Base-by-base conservation (phyloP, 306 rosid genomes). In the Medicago ruthenica region DNA sequence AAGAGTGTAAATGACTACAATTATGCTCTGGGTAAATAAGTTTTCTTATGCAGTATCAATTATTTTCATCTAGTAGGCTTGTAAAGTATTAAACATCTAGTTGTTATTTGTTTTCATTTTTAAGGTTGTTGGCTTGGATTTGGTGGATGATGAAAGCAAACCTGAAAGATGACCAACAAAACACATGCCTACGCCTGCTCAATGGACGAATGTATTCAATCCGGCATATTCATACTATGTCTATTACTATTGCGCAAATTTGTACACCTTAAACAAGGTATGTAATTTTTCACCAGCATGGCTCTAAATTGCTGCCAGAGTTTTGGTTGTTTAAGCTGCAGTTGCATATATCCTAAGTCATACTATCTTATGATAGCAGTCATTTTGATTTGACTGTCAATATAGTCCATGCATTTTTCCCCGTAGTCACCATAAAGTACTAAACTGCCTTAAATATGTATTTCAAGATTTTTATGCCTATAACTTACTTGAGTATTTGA, bases 141-240 rank as follows among this genome's bases (percentile, higher is more conserved):
- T 93, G 87, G 98, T 93, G 80, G 98, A 93, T 67, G 98, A 93
- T 68, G 98, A 93, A 79, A 93, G 89, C 87, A 91, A 93, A 78
- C 97, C 98, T 61, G 97, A 93, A 87, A 87, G 98, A 67, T 95
- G 98, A n/a, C n/a, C n/a, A n/a, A n/a, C n/a, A n/a, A n/a, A n/a
- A n/a, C n/a, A n/a, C n/a, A n/a, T n/a, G n/a, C 98, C 93, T 10
- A 95, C 97, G 5, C 98, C 98, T 74, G 89, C 90, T 65, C 96
- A 95, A 57, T 95, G 98, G 98, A 95, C 93, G 37, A 95, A 95
- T 57, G 93, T 89, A 21, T 95, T 91, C 84, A 95, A 95, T 86
- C 98, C 98, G 0, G 98, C 98, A 80, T 95, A 61, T 87, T 95
- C 98, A 20, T 95, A 95, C 79, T 95, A 95, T 66, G 92, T 85